Conservation (phyloP, 768 basidiomycete species). For the Pilatotrama ljubarskyi region DNA sequence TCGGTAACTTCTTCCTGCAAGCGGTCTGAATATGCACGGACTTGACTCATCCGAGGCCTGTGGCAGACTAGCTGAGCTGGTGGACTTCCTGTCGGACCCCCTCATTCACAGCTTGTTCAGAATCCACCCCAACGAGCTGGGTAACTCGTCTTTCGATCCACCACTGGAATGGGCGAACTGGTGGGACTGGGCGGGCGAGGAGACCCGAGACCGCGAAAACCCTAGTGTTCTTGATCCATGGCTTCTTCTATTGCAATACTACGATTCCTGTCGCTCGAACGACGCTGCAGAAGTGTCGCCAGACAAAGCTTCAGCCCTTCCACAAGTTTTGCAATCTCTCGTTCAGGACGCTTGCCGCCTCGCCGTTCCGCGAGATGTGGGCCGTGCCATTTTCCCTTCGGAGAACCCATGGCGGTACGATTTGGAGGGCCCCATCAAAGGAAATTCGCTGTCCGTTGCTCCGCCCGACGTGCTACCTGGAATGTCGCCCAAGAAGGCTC, state of each 20-base stretch:
- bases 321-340: not conserved
- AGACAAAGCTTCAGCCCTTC: not conserved
- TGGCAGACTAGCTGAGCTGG: not conserved
- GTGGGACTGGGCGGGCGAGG: conserved; percentile 29
- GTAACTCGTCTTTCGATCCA: conserved; percentile 3
- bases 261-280: not conserved
- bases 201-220: not conserved
- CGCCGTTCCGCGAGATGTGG: not conserved
- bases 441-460: too few relatives aligned
- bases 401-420: not conserved
- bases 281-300: not conserved
- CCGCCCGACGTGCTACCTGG: conserved; percentile 32
- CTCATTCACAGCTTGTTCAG: conserved; percentile 7
- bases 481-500: conserved; percentile 76
- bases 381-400: not conserved
- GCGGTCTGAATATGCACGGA: not conserved
- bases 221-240: conserved; percentile 13
- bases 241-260: conserved; percentile 23
- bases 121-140: conserved; percentile 20
- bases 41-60: not conserved
- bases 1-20: not conserved
- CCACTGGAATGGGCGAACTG: conserved; percentile 26
- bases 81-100: not conserved
- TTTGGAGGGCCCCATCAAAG: too few relatives aligned
- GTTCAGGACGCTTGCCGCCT: not conserved